Evolutionary conservation across 768 basidiomycete species (phyloP), one percentile per base, ranked within the genome.

Genomic region (Chalciporus piperatus): DNA sequence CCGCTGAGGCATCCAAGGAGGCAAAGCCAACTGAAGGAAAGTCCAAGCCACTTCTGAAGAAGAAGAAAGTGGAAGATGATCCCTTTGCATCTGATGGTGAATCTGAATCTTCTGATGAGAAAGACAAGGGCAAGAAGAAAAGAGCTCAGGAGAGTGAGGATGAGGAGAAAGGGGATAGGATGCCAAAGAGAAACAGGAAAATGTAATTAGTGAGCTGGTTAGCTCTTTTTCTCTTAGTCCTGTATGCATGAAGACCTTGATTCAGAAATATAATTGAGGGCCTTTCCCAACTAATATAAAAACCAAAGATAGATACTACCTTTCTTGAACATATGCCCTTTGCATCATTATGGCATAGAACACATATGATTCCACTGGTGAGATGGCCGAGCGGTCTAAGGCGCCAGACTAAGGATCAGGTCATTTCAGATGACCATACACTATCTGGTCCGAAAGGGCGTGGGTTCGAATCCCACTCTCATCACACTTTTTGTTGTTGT

Each of bases 331-430:
- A 27, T 27, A 7, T 9, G 9, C 9, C 9, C 27, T 9, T 27
- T 27, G 27, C 6, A 27, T 27, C 9, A 27, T 27, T 9, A 6
- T 27, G 27, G 6, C 9, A 32, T 32, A 13, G 11, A 12, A 11
- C 9, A 12, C 9, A 9, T 32, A 12, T 12, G 2, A 32, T 1
- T 32, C 1, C 12, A 37, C n/a, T 37, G 57, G 65, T 48, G 58
- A 77, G 74, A 78, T 79, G 78, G 77, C 78, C 78, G 77, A 79
- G 78, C 74, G 78, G 77, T 79, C 77, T 71, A 79, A 76, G 78
- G 77, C 77, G 77, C 79, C 77, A 78, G 77, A 79, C 77, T 79
- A 78, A 77, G 77, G 74, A 70, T 8, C 23, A 68, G 63, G 66
- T 66, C 64, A 59, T 60, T n/a, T 27, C 8, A 32, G 32, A 32